Base-by-base conservation (phyloP, 2,329 filamentous ascomycete species). In the Metarhizium robertsii region DNA sequence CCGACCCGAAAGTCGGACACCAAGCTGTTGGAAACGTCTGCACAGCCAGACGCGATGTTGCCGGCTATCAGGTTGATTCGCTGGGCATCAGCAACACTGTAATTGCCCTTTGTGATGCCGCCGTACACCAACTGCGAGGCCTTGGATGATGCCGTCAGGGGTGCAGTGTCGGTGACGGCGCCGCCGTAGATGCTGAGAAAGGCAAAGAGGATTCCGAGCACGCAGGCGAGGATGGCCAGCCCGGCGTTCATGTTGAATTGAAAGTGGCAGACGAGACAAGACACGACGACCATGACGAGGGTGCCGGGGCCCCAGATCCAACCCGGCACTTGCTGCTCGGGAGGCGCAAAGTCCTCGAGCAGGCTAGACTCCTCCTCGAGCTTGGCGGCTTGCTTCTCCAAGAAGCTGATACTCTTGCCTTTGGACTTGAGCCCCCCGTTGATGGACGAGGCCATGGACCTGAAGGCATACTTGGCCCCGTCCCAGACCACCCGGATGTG, bases 61-160 rank as follows among this genome's bases (percentile, higher is more conserved):
- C 84, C 84, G 46, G 84, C 84, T 36, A 86, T 76, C 34, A 87
- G 69, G 72, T 88, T 88, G 69, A 87, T 76, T 52, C 76, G 73
- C 69, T 87, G 85, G 1, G 84, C 81, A 16, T 79, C 67, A 6
- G 69, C 61, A 55, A 79, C 60, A 1, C 68, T 62, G 67, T 77
- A 79, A 59, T 77, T 71, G 56, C 79, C 73, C 59, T 78, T 75
- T 40, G 84, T 86, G 34, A 83, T 83, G 52, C 79, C 84, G 60
- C 84, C 84, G 50, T 85, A 83, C 54, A 88, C 76, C 55, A 87
- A 79, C 71, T 87, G 85, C 2, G 83, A 85, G 4, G 84, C 84
- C 69, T 87, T 88, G 60, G 83, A 78, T 0, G 82, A 82, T 3
- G 85, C 83, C 3, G 84, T 87, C 2, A 87, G 72, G 0, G 85